phyloP scores from a whole-genome alignment of 1,284 basidiomycete species.

The Cutaneotrichosporon sp. region DNA sequence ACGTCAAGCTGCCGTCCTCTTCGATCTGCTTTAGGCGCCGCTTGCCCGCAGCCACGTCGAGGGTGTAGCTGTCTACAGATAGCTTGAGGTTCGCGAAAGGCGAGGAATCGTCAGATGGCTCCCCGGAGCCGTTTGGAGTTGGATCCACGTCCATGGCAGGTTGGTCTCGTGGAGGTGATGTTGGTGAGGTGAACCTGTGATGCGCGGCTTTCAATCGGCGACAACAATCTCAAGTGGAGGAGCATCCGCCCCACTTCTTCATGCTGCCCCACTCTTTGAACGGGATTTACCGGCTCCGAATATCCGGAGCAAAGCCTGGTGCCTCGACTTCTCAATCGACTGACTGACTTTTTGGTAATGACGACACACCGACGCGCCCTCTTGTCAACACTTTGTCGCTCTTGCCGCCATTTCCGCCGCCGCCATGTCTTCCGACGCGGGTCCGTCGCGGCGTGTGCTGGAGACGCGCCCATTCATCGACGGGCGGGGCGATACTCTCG shows the following conservation, averaged over 20 bases:
- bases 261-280: no score
- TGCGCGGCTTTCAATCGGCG: no score
- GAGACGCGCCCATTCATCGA: slow-evolving; percentile 10
- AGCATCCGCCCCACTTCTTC: no score
- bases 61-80: slow-evolving; percentile 29
- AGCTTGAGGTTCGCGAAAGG: slow-evolving; percentile 22
- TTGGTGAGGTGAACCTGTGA: neutral
- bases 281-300: no score
- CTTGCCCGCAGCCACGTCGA: slow-evolving; percentile 27
- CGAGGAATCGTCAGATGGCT: neutral
- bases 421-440: neutral
- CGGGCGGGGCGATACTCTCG: slow-evolving; percentile 24
- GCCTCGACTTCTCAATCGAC: neutral
- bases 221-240: slow-evolving; percentile 1
- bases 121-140: neutral
- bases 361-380: slow-evolving; percentile 1
- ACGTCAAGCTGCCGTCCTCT: slow-evolving; percentile 26
- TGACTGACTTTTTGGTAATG: neutral
- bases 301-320: no score
- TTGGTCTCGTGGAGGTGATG: neutral
- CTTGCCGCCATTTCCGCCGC: no score
- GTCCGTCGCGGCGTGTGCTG: neutral
- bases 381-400: no score
- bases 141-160: slow-evolving; percentile 15
- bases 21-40: slow-evolving; percentile 27